A percentile compares a stretch with the other conserved stretches of the same genome.
These are phyloP conservation scores for Herpetomonas tarakana DNA, from an alignment of 208 protist species.

Conservation along the genomic window DNA sequence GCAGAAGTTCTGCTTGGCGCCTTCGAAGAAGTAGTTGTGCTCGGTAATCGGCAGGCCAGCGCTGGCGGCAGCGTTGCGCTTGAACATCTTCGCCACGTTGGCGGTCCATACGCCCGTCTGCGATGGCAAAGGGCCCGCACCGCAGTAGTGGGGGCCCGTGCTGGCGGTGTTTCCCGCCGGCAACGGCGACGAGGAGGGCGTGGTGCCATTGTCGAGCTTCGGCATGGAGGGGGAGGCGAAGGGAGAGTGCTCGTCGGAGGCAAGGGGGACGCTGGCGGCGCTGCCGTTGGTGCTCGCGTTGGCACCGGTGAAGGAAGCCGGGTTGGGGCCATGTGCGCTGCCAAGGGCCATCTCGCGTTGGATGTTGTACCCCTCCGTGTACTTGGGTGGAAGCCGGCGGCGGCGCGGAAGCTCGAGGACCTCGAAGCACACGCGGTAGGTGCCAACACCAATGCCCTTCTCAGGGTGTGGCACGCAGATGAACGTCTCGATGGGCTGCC, in stretches of 20 bases:
- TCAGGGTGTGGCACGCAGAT: not conserved
- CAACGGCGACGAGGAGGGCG: no score
- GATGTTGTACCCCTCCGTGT: not conserved
- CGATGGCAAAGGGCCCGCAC: not conserved
- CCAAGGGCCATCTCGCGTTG: not conserved
- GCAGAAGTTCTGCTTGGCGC: not conserved
- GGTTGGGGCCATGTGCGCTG: not conserved
- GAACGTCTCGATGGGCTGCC: not conserved
- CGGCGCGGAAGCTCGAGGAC: not conserved
- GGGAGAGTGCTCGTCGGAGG: not conserved
- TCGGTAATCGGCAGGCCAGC: not conserved
- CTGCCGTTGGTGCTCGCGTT: not conserved
- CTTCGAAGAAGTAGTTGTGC: constrained; percentile 1
- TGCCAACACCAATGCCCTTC: not conserved
- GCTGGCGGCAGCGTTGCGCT: not conserved
- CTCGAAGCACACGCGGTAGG: not conserved
- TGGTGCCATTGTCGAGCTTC: not conserved
- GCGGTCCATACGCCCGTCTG: not conserved
- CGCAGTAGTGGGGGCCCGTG: not conserved
- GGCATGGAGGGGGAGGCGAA: not conserved
- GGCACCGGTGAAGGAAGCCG: no score
- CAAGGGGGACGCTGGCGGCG: not conserved
- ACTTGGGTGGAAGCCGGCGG: not conserved
- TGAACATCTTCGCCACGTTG: not conserved
- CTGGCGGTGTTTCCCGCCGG: no score